Percentiles rank a stretch among this genome's conserved stretches.
phyloP scores from a whole-genome alignment of 306 rosid genomes.

The Begonia masoniana region DNA sequence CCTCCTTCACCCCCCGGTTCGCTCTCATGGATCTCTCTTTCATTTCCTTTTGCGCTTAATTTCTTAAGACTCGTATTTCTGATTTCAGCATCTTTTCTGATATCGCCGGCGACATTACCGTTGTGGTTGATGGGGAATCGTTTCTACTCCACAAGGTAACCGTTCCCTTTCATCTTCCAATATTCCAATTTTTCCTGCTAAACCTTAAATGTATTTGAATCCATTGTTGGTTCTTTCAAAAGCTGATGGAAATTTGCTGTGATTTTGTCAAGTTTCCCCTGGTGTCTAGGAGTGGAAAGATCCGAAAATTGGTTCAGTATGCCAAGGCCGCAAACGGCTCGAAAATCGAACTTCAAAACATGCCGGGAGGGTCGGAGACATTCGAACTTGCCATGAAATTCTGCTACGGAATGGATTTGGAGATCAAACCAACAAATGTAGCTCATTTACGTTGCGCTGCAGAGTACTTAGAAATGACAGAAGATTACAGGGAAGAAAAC shows the following conservation, averaged over 20 bases:
- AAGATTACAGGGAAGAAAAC: constrained; percentile 61
- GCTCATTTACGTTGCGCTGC: constrained; percentile 64
- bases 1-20: constrained; percentile 77
- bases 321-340: constrained; percentile 35
- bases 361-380: constrained; percentile 70
- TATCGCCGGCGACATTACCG: constrained; percentile 83
- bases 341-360: constrained; percentile 49
- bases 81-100: constrained; percentile 65
- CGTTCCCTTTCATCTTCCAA: not conserved
- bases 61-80: not conserved
- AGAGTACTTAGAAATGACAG: constrained; percentile 72
- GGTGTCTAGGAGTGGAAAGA: constrained; percentile 75
- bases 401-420: constrained; percentile 79
- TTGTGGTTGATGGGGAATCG: constrained; percentile 63
- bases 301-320: constrained; percentile 70
- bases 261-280: constrained; percentile 57
- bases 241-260: not conserved
- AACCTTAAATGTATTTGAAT: not conserved
- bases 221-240: not conserved
- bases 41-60: not conserved
- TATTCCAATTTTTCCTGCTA: not conserved
- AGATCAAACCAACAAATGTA: constrained; percentile 60
- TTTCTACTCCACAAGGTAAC: constrained; percentile 80
- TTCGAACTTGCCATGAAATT: constrained; percentile 83
- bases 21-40: not conserved